Base-by-base conservation (phyloP, 345 rosid species). In the Luvunga scandens region DNA sequence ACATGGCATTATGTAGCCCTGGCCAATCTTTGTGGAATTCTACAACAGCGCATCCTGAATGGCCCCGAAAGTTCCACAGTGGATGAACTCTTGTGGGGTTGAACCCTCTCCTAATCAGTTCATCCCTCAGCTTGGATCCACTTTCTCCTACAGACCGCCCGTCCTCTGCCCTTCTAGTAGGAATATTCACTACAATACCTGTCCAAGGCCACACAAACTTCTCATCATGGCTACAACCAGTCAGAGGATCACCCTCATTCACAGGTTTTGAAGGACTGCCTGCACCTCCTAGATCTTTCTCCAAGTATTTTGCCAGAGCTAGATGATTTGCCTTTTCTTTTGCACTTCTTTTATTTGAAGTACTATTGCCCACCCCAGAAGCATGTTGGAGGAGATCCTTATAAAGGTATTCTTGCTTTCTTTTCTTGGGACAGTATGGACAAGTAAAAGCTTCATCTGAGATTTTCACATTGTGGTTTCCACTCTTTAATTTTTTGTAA, bases 1-100 rank as follows among this genome's bases (percentile, higher is more conserved):
- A 87, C 78, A 94, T 79, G 53, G 99, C 99, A 89, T 96, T 93
- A 71, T 90, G 88, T 66, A 96, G 86, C 72, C 99, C 97, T 14
- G 89, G 95, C 98, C 99, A 96, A 78, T 91, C 98, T 87, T 87
- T 94, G 62, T 81, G 84, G 81, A 96, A 96, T 79, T 96, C 99
- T 69, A 96, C 98, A 67, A 88, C 78, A 63, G 94, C 98, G 7
- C 79, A 75, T 79, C 99, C 99, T 36, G 98, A 96, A 83, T 94
- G 98, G 72, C 99, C 99, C 9, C 84, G 84, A 76, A 78, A 89
- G 76, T 88, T 95, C 98, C 98, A 96, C 33, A 96, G 83, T 0
- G 99, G 92, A 80, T 80, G 89, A 79, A 96, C 99, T 77, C 99
- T 90, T 42, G 61, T 81, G 6, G 98, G 97, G 75, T 92, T 96